Percentiles rank a stretch among this genome's conserved stretches.
Conservation (phyloP, 306 rosid species). For the Lathyrus oleraceus region DNA sequence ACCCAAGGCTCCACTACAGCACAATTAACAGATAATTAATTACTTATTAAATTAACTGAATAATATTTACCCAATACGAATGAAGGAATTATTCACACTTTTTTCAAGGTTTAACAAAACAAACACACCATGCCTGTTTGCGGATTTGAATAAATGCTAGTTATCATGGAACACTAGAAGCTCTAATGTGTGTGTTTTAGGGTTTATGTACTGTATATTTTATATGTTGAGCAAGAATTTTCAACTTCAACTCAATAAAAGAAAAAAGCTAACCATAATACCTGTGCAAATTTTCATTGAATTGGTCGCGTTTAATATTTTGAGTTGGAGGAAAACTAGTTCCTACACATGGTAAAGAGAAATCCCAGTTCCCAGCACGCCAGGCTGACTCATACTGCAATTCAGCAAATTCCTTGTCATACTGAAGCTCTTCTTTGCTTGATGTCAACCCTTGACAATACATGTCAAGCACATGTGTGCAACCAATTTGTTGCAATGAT, state of each 20-base stretch:
- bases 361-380: slow-evolving; percentile 98
- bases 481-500: slow-evolving; percentile 88
- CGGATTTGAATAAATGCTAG: background rate
- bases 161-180: slow-evolving; percentile 2
- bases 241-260: slow-evolving; percentile 10
- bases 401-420: slow-evolving; percentile 84
- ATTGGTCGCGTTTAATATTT: slow-evolving; percentile 54
- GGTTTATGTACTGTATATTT: background rate
- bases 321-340: slow-evolving; percentile 44
- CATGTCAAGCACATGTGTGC: slow-evolving; percentile 79
- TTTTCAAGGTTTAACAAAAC: background rate
- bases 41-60: background rate
- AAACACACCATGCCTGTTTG: background rate
- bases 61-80: background rate
- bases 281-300: slow-evolving; percentile 86
- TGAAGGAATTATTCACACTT: background rate
- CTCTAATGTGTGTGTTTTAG: background rate
- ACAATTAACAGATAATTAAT: slow-evolving; percentile 1
- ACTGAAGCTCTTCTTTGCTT: slow-evolving; percentile 61
- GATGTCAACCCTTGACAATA: slow-evolving; percentile 90
- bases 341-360: slow-evolving; percentile 58
- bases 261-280: slow-evolving; percentile 38
- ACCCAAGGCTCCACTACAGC: background rate
- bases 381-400: slow-evolving; percentile 95
- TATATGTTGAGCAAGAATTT: background rate